Evolutionary conservation across 108 stramenopile genomes (phyloP).

Genomic region (Conticribra guillardii): DNA sequence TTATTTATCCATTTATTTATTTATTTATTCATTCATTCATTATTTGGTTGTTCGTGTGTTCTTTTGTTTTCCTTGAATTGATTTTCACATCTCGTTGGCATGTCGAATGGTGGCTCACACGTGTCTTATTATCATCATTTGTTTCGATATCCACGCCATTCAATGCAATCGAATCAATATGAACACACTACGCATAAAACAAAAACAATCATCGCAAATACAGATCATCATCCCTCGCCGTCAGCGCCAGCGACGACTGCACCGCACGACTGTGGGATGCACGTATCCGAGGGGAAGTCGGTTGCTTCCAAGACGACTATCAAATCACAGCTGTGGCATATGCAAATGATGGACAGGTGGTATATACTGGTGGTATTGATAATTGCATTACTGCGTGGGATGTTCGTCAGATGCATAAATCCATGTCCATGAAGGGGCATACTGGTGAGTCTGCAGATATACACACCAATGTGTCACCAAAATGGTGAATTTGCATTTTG

Average conservation of each 20-base stretch:
- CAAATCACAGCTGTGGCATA: slow-evolving; percentile 84
- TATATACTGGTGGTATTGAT: slow-evolving; percentile 88
- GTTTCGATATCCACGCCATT: no score
- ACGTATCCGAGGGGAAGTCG: slow-evolving; percentile 57
- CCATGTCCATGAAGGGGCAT: slow-evolving; percentile 78
- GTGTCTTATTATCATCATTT: no score
- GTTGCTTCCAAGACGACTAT: slow-evolving; percentile 57
- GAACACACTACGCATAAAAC: no score
- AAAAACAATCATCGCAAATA: no score
- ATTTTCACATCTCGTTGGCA: no score
- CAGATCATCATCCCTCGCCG: slow-evolving; percentile 49
- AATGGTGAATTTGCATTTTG: no score
- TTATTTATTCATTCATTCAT: not conserved
- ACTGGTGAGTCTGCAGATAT: slow-evolving; percentile 40
- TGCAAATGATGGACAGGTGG: slow-evolving; percentile 59
- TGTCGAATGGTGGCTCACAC: no score
- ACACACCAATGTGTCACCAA: no score
- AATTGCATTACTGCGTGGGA: slow-evolving; percentile 86
- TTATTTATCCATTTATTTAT: not conserved
- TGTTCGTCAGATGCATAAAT: slow-evolving; percentile 59
- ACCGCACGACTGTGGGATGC: slow-evolving; percentile 80
- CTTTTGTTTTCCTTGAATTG: slow-evolving; percentile 1
- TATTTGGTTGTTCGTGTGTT: not conserved
- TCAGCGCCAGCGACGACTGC: slow-evolving; percentile 82
- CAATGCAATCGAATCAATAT: no score